These are phyloP conservation scores for Microsporum audouinii DNA, from an alignment of 2,329 filamentous ascomycete species.

Conservation along the genomic window DNA sequence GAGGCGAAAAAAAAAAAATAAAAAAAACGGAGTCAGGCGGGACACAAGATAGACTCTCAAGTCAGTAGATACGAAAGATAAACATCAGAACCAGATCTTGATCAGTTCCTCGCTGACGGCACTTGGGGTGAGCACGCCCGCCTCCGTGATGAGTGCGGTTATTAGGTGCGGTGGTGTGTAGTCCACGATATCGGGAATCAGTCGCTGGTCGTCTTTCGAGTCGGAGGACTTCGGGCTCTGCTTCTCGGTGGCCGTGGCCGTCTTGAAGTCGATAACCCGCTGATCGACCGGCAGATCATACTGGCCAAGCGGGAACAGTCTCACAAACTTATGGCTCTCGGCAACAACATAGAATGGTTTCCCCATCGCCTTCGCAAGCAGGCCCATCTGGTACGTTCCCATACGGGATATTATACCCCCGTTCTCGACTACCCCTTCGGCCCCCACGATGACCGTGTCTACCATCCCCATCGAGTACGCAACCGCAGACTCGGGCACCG, in stretches of 20 bases:
- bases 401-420: slow-evolving; percentile 84
- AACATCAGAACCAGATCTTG: slow-evolving; percentile 45
- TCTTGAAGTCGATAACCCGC: slow-evolving; percentile 61
- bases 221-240: slow-evolving; percentile 29
- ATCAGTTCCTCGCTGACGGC: slow-evolving; percentile 57
- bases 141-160: slow-evolving; percentile 54
- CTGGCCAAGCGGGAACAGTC: slow-evolving; percentile 72
- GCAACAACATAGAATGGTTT: slow-evolving; percentile 83
- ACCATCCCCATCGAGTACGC: slow-evolving; percentile 70
- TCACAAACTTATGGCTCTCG: slow-evolving; percentile 94
- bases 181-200: slow-evolving; percentile 28
- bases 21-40: no score
- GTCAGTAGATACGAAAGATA: not conserved
- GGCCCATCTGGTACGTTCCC: slow-evolving; percentile 75
- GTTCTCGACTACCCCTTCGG: slow-evolving; percentile 85
- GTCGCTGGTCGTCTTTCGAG: not conserved
- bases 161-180: slow-evolving; percentile 50
- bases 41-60: no score
- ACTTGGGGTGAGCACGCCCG: slow-evolving; percentile 51
- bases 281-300: slow-evolving; percentile 72
- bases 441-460: slow-evolving; percentile 54
- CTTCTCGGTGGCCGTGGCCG: slow-evolving; percentile 36
- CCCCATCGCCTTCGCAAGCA: slow-evolving; percentile 60
- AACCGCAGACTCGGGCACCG: slow-evolving; percentile 62
- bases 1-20: no score